Percentiles rank a stretch among this genome's conserved stretches.
These are phyloP conservation scores for Alternaria alternata DNA, from an alignment of 2,329 filamentous ascomycete genomes.

Conservation along the genomic window DNA sequence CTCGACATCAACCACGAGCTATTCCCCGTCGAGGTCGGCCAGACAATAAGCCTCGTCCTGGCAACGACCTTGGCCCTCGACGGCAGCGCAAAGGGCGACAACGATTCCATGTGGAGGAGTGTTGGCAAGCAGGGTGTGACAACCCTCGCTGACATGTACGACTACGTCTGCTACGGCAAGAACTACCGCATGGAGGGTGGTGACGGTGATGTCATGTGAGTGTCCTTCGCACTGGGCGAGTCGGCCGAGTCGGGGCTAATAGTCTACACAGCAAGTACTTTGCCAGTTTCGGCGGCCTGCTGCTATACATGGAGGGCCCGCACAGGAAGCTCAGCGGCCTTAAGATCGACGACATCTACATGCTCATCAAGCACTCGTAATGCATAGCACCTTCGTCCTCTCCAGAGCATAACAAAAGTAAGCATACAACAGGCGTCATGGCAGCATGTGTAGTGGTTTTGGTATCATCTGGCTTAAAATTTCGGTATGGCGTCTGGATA, in stretches of 20 bases:
- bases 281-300: slow-evolving; percentile 88
- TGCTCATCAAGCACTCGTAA: slow-evolving; percentile 86
- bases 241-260: slow-evolving; percentile 34
- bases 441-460: slow-evolving; percentile 31
- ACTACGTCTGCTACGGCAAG: slow-evolving; percentile 89
- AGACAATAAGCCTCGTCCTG: slow-evolving; percentile 80
- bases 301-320: slow-evolving; percentile 90
- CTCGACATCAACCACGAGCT: slow-evolving; percentile 96
- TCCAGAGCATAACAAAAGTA: slow-evolving; percentile 18
- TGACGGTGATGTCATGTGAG: slow-evolving; percentile 86
- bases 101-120: slow-evolving; percentile 70
- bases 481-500: slow-evolving; percentile 43
- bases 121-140: slow-evolving; percentile 58
- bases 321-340: slow-evolving; percentile 94
- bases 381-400: background rate
- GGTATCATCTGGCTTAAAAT: slow-evolving; percentile 41
- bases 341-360: slow-evolving; percentile 91
- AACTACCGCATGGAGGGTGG: slow-evolving; percentile 88
- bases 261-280: slow-evolving; percentile 77
- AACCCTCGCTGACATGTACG: slow-evolving; percentile 77
- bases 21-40: slow-evolving; percentile 77
- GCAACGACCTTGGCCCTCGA: slow-evolving; percentile 88
- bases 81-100: slow-evolving; percentile 67
- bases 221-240: slow-evolving; percentile 28
- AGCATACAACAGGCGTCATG: slow-evolving; percentile 45